Percentiles rank a stretch among this genome's conserved stretches.
Conservation (phyloP, 257 asterid species). For the Mitragyna speciosa region DNA sequence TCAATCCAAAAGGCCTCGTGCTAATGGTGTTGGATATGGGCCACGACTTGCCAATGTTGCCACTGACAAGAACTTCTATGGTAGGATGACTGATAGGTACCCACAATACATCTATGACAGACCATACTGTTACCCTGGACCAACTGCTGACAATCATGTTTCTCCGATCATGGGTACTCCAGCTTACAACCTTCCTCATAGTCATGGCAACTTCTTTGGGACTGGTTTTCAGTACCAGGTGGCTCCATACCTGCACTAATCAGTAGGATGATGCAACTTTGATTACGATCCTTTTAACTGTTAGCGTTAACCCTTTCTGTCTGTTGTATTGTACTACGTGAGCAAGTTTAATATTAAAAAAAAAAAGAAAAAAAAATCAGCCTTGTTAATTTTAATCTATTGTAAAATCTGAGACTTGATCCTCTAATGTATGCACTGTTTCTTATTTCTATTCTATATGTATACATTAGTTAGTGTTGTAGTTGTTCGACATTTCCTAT, state of each 20-base stretch:
- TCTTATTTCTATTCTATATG: slow-evolving; percentile 9
- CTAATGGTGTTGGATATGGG: slow-evolving; percentile 60
- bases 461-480: background rate
- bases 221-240: slow-evolving; percentile 92
- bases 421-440: slow-evolving; percentile 37
- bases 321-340: slow-evolving; percentile 53
- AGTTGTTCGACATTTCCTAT: background rate
- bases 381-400: slow-evolving; percentile 58
- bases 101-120: slow-evolving; percentile 78
- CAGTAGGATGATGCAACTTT: slow-evolving; percentile 53
- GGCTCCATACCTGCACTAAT: slow-evolving; percentile 93
- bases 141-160: slow-evolving; percentile 54
- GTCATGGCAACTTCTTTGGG: slow-evolving; percentile 87
- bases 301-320: slow-evolving; percentile 63
- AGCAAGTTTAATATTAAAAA: slow-evolving; percentile 45
- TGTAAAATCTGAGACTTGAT: slow-evolving; percentile 65
- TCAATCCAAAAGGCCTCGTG: slow-evolving; percentile 92
- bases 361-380: slow-evolving; percentile 21
- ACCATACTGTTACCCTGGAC: slow-evolving; percentile 66
- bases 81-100: slow-evolving; percentile 65
- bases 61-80: slow-evolving; percentile 68
- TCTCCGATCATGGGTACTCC: slow-evolving; percentile 58
- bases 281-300: slow-evolving; percentile 59
- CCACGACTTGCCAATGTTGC: slow-evolving; percentile 53
- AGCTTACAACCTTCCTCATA: slow-evolving; percentile 57